These are phyloP conservation scores for Penicillium manginii DNA, from an alignment of 495 filamentous ascomycete species.

Conservation along the genomic window DNA sequence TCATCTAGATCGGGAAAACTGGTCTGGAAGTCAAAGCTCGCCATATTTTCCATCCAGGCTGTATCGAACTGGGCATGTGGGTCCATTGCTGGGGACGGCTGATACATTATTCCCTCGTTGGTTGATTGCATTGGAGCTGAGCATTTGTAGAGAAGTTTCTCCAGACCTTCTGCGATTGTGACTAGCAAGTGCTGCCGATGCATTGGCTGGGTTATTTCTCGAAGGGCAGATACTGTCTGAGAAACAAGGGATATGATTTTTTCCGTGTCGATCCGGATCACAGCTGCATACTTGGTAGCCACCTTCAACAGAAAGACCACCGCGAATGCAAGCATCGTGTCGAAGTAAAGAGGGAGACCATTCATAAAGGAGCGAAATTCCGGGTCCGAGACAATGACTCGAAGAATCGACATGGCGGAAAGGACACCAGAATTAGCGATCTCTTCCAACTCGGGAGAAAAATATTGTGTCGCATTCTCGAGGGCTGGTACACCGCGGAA, in stretches of 20 bases:
- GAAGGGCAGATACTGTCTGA: constrained; percentile 29
- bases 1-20: constrained; percentile 30
- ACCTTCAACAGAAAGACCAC: constrained; percentile 41
- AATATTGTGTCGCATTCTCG: constrained; percentile 8
- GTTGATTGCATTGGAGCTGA: constrained; percentile 14
- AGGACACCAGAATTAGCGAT: constrained; percentile 36
- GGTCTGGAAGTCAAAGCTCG: constrained; percentile 37
- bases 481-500: constrained; percentile 30
- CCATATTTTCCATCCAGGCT: constrained; percentile 37
- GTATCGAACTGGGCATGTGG: constrained; percentile 19
- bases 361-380: constrained; percentile 37
- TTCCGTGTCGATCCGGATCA: constrained; percentile 30
- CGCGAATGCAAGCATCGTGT: constrained; percentile 43
- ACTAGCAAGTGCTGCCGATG: constrained; percentile 34
- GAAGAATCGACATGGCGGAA: constrained; percentile 35
- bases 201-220: constrained; percentile 31
- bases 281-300: constrained; percentile 28
- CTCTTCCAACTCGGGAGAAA: constrained; percentile 33
- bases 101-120: constrained; percentile 10
- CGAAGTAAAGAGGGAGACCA: constrained; percentile 38
- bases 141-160: constrained; percentile 25
- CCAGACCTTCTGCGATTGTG: constrained; percentile 29
- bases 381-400: constrained; percentile 30
- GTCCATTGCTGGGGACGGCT: constrained; percentile 19
- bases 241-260: constrained; percentile 33